Base-by-base conservation (phyloP, 495 filamentous ascomycete genomes). In the Neurospora intermedia region DNA sequence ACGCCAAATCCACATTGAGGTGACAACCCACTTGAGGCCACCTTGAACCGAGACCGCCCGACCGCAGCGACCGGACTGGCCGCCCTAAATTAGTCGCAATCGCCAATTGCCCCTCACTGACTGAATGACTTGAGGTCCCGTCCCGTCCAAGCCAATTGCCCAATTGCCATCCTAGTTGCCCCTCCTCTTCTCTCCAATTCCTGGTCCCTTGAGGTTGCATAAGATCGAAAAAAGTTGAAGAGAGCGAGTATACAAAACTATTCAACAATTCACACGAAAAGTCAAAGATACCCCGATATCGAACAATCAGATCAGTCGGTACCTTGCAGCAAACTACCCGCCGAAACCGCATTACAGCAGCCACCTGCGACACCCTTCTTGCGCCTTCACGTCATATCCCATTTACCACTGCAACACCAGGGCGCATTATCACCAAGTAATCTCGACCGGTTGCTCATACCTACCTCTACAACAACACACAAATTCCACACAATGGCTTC, bases 401-500 rank as follows among this genome's bases (percentile, higher is more conserved):
- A 6, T 23, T 9, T 8, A 20, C 13, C 31, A n/a, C n/a, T n/a
- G n/a, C n/a, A 71, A 48, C 43, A 54, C 70, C 45, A 54, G 18
- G 43, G 13, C 35, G 16, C 43, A 66, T n/a, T 18, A 72, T 18
- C 45, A 38, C 70, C 70, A 35, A 35, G 35, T 20, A 1, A 13
- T 35, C 31, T 1, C 40, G 0, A 5, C 69, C 35, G 69, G 31
- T 72, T 41, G 7, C 48, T 62, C 27, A 35, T 62, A 43, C 35
- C 27, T 13, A 43, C 35, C 27, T 13, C 70, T 15, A 11, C 41
- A 40, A 40, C 43, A 62, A 69, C 11, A 69, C 69, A 59, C 42
- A 71, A 40, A 72, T 41, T 40, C 43, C 69, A 74, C 75, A 75
- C 62, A 42, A 86, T 86, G 85, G 82, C 84, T 45, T 79, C 82